Percentiles rank a stretch among this genome's conserved stretches.
Conservation (phyloP, 2,329 filamentous ascomycete genomes). For the Penicillium sp. region DNA sequence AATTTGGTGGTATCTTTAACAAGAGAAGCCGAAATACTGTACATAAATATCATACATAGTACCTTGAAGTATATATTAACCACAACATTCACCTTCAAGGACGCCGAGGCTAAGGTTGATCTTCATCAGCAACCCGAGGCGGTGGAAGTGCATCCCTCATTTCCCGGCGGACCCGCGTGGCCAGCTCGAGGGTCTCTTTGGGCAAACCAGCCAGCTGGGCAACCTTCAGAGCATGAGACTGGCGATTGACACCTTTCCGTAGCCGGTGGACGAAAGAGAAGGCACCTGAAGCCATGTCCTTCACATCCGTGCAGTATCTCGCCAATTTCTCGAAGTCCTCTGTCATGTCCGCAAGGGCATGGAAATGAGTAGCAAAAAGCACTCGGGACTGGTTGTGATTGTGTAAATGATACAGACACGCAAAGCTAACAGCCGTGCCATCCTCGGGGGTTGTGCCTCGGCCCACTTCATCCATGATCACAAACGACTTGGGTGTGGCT, state of each 20-base stretch:
- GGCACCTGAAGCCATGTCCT: slow-evolving; percentile 64
- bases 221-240: slow-evolving; percentile 94
- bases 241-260: slow-evolving; percentile 74
- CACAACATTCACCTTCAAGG: background rate
- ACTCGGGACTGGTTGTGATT: slow-evolving; percentile 72
- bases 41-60: slow-evolving; percentile 7
- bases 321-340: slow-evolving; percentile 57
- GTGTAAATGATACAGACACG: slow-evolving; percentile 80
- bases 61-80: background rate
- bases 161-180: slow-evolving; percentile 55
- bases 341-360: slow-evolving; percentile 76
- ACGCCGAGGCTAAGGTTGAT: background rate
- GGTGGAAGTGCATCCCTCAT: slow-evolving; percentile 9
- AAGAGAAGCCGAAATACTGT: slow-evolving; percentile 1
- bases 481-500: slow-evolving; percentile 80
- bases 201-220: slow-evolving; percentile 81
- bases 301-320: slow-evolving; percentile 85
- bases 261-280: slow-evolving; percentile 88
- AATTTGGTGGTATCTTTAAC: background rate
- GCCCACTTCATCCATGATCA: slow-evolving; percentile 98
- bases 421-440: slow-evolving; percentile 84
- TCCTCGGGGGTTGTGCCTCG: slow-evolving; percentile 92
- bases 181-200: slow-evolving; percentile 66
- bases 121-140: background rate
- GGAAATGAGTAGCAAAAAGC: slow-evolving; percentile 95